A percentile compares a stretch with the other conserved stretches of the same genome.
phyloP scores from a whole-genome alignment of 2,329 filamentous ascomycete genomes.

The Biscogniauxia marginata region DNA sequence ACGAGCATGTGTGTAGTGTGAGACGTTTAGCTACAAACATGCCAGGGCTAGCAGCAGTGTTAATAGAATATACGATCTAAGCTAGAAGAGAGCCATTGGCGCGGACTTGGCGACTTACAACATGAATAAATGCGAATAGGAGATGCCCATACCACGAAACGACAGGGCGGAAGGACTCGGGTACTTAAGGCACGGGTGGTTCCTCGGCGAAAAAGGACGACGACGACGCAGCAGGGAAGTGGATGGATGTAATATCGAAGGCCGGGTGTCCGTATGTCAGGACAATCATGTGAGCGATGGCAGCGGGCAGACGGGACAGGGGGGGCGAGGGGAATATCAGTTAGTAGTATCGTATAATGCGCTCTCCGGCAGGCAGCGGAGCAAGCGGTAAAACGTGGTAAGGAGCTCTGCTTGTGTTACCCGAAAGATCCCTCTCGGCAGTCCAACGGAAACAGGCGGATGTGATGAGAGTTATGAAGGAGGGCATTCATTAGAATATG shows the following conservation, averaged over 20 bases:
- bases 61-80: background rate
- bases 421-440: background rate
- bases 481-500: background rate
- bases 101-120: background rate
- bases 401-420: background rate
- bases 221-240: background rate
- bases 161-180: background rate
- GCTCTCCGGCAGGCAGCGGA: background rate
- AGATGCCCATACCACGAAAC: background rate
- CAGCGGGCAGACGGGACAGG: background rate
- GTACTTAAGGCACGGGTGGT: background rate
- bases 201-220: background rate
- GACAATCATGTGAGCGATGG: slow-evolving; percentile 1
- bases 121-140: background rate
- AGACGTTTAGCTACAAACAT: background rate
- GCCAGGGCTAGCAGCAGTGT: background rate
- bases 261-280: background rate
- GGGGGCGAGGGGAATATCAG: background rate
- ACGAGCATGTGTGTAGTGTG: slow-evolving; percentile 4
- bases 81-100: background rate
- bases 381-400: background rate
- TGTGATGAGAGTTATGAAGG: background rate
- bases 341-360: no score
- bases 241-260: background rate
- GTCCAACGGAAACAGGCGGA: background rate